These are phyloP conservation scores for grape (Vitis vinifera) DNA, from an alignment of 164 flowering plant species.

Conservation along the genomic window DNA sequence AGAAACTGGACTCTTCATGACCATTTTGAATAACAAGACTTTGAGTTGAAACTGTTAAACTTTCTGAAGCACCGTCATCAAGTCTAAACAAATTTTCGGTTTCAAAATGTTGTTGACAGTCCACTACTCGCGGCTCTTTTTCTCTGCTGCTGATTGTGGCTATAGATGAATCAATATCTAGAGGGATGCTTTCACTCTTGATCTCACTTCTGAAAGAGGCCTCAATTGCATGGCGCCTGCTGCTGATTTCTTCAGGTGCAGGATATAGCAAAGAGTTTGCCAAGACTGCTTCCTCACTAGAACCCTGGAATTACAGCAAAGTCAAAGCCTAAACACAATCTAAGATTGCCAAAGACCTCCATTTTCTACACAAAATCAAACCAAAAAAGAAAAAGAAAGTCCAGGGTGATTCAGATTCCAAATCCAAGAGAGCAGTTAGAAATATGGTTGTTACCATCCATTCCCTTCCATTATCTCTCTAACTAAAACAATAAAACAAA, in stretches of 20 bases:
- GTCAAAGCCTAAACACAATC: background rate
- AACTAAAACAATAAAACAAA: background rate
- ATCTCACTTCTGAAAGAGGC: conserved; percentile 4
- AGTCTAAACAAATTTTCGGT: background rate
- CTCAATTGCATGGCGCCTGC: background rate
- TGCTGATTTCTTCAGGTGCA: background rate
- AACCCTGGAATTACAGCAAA: conserved; percentile 1
- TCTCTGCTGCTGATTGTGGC: conserved; percentile 1
- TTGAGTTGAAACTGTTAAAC: background rate
- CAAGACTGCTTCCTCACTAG: background rate
- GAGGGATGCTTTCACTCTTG: conserved; percentile 6
- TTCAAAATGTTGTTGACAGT: background rate
- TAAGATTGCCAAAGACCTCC: too few relatives aligned
- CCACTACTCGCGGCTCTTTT: background rate
- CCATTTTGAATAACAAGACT: conserved; percentile 4
- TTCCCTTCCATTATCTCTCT: background rate
- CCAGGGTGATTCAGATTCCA: too few relatives aligned
- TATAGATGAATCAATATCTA: background rate
- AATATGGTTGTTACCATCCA: background rate
- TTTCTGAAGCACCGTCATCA: conserved; percentile 6
- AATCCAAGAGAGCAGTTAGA: background rate
- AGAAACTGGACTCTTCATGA: conserved; percentile 19
- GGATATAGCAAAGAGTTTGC: conserved; percentile 3
- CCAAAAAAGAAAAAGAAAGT: too few relatives aligned
- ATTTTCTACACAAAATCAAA: too few relatives aligned